These are phyloP conservation scores for Cupressus sempervirens DNA, from an alignment of 75 land plant genomes.

Conservation along the genomic window DNA sequence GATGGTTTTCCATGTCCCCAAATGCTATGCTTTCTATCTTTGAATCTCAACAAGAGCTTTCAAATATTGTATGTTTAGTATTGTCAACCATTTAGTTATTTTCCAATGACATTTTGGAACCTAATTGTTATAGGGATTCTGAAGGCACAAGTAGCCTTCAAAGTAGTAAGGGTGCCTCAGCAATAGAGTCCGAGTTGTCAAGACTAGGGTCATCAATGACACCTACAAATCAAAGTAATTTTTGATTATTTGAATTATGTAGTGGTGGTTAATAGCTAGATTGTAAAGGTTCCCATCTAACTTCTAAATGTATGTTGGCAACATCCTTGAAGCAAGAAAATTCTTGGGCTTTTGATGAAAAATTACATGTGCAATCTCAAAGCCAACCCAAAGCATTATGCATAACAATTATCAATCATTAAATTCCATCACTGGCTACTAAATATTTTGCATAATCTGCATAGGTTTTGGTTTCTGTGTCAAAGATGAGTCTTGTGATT, in stretches of 20 bases:
- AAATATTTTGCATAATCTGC: neutral
- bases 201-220: slow-evolving; percentile 31
- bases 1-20: neutral
- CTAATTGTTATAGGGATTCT: slow-evolving; percentile 24
- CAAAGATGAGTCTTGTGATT: slow-evolving; percentile 54
- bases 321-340: slow-evolving; percentile 40
- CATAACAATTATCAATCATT: neutral
- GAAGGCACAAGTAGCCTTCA: slow-evolving; percentile 28
- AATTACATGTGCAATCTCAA: slow-evolving; percentile 37
- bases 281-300: neutral
- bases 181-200: slow-evolving; percentile 42
- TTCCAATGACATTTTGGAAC: neutral
- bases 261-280: neutral
- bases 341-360: slow-evolving; percentile 83
- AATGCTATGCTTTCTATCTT: neutral
- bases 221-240: slow-evolving; percentile 7
- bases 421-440: neutral
- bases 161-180: slow-evolving; percentile 46
- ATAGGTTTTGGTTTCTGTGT: slow-evolving; percentile 65
- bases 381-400: neutral
- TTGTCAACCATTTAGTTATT: neutral
- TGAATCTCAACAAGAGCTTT: neutral
- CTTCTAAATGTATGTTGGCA: slow-evolving; percentile 6
- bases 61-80: neutral
- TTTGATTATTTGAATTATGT: neutral